Percentiles rank a stretch among this genome's conserved stretches.
These are phyloP conservation scores for Blastomyces silverae DNA, from an alignment of 2,329 filamentous ascomycete species.

Conservation along the genomic window DNA sequence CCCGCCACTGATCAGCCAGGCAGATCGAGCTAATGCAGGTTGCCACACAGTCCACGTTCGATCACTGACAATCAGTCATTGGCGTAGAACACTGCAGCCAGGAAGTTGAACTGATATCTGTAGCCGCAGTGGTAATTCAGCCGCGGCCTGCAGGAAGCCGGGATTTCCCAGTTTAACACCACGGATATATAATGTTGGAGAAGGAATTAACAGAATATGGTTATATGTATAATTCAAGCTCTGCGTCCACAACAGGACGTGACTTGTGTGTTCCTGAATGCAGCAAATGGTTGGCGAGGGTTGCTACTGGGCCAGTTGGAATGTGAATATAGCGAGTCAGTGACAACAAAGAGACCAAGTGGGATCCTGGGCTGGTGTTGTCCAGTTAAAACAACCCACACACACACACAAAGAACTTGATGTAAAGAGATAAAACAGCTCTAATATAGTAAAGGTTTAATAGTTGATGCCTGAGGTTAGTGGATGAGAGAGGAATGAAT, in stretches of 20 bases:
- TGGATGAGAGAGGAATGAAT: too few relatives aligned
- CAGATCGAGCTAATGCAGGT: conserved; percentile 2
- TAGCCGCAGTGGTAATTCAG: neutral
- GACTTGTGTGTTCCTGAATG: neutral
- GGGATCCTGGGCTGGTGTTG: neutral
- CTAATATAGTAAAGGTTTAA: neutral
- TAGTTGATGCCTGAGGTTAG: neutral
- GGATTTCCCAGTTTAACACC: neutral
- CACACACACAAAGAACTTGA: conserved; percentile 3
- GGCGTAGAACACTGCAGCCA: neutral
- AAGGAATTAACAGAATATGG: neutral
- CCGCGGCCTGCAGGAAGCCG: conserved; percentile 1
- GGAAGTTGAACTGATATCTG: neutral
- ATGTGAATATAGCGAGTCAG: conserved; percentile 9
- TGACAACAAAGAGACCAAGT: conserved; percentile 11
- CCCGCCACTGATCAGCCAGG: neutral
- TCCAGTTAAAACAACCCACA: neutral
- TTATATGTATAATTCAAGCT: neutral
- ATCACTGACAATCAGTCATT: neutral
- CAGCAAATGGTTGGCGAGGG: neutral
- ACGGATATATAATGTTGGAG: neutral
- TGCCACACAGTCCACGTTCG: neutral
- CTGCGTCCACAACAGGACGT: neutral
- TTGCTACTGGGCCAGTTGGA: conserved; percentile 1
- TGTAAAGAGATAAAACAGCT: neutral